Percentiles rank a stretch among this genome's conserved stretches.
Evolutionary conservation across 805 yeast species (phyloP).

Genomic region (Spathaspora hagerdaliae): DNA sequence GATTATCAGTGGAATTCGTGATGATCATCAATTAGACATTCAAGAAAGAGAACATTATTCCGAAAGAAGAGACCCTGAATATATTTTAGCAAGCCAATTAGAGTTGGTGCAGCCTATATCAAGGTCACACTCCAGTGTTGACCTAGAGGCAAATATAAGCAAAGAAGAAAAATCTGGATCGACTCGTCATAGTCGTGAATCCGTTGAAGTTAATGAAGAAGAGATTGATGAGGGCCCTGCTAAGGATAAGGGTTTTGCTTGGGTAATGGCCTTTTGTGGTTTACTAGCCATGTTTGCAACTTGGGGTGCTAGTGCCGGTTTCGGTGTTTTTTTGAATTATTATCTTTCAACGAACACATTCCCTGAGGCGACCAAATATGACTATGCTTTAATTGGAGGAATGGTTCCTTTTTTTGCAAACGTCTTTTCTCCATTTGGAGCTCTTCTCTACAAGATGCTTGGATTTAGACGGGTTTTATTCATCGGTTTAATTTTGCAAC

Average conservation of each 20-base stretch:
- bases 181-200: neutral
- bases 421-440: constrained; percentile 49
- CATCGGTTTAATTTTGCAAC: constrained; percentile 42
- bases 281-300: constrained; percentile 45
- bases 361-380: constrained; percentile 41
- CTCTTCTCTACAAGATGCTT: constrained; percentile 43
- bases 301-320: constrained; percentile 58
- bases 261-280: constrained; percentile 49
- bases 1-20: constrained; percentile 17
- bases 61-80: constrained; percentile 11
- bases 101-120: constrained; percentile 9
- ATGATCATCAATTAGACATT: constrained; percentile 16
- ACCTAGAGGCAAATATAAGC: constrained; percentile 4
- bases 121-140: constrained; percentile 1
- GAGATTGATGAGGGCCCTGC: constrained; percentile 6
- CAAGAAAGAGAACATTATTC: constrained; percentile 10
- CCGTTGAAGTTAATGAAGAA: neutral
- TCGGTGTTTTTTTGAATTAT: constrained; percentile 54
- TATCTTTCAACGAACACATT: constrained; percentile 36
- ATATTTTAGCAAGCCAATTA: constrained; percentile 13
- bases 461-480: constrained; percentile 48
- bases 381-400: constrained; percentile 51
- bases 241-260: constrained; percentile 49
- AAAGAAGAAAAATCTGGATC: neutral
- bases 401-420: constrained; percentile 52